Conservation (phyloP, 2,329 filamentous ascomycete species). For the Apiospora koreana region DNA sequence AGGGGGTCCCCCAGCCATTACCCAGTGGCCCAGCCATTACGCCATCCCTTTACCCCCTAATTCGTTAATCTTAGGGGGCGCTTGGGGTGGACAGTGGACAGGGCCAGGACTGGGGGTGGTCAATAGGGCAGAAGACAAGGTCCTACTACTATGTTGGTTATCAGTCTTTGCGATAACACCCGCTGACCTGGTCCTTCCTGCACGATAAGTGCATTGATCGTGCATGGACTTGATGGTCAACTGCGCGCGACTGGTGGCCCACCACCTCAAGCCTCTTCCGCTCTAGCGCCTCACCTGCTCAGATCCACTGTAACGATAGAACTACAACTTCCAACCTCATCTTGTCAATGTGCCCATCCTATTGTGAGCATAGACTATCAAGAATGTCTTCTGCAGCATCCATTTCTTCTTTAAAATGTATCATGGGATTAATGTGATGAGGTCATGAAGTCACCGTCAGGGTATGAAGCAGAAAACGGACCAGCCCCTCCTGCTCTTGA, state of each 20-base stretch:
- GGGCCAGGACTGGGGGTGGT: neutral
- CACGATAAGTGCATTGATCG: slow-evolving; percentile 5
- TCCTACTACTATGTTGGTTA: neutral
- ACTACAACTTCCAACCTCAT: neutral
- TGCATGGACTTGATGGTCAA: neutral
- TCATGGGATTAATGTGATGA: neutral
- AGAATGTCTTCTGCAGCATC: neutral
- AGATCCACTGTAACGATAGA: neutral
- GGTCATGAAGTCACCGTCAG: neutral
- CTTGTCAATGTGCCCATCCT: neutral
- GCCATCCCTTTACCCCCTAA: slow-evolving; percentile 6
- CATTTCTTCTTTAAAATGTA: neutral
- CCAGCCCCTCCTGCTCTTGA: neutral
- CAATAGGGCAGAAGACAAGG: neutral
- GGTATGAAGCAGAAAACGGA: neutral
- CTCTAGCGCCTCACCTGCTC: neutral
- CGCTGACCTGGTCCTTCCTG: slow-evolving; percentile 1
- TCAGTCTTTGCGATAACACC: neutral
- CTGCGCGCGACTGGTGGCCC: neutral
- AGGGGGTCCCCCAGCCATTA: too few species aligned
- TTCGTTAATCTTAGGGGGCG: slow-evolving; percentile 6
- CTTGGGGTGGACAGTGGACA: neutral
- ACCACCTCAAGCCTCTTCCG: neutral
- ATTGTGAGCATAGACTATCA: neutral
- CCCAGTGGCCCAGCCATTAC: neutral